Evolutionary conservation across 2,329 filamentous ascomycete species (phyloP), one percentile per base, ranked within the genome.

Genomic region (Ascochyta koolunga): DNA sequence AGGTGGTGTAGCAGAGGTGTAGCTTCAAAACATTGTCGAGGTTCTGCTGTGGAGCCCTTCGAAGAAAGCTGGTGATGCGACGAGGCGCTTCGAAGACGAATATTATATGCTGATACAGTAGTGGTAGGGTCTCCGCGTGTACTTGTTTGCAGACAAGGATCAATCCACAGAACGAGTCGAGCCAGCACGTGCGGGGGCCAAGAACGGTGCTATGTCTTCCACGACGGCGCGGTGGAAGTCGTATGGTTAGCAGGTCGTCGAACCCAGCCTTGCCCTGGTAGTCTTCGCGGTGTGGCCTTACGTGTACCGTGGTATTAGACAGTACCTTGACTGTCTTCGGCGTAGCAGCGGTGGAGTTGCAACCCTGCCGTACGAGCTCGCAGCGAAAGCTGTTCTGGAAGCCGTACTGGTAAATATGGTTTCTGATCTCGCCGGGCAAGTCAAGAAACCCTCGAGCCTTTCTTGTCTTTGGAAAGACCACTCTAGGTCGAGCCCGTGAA

Each of bases 401-500:
- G 61, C 70, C 73, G 60, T 65, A 68, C 8, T 45, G 52, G 62
- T 82, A 85, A 42, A 85, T 81, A 1, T 69, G 62, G 54, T 74
- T 72, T 49, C 83, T 78, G 13, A 85, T 60, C 62, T 85, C 83
- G 15, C 76, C 75, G 0, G 83, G 82, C 0, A 84, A 62, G 1
- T 59, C 46, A 4, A 75, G 60, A 50, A 76, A 75, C 21, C 67
- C 65, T n/a, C 52, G 56, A 8, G 57, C 52, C 45, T 62, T 59
- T 38, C 59, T 69, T 8, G 45, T 37, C 7, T 50, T 44, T 19
- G 16, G 29, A 18, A 25, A 38, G 10, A 16, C 33, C 2, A 53
- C 52, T 22, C 38, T 50, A 15, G 50, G 52, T 24, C 40, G 53
- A 39, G 51, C 43, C 31, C 51, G 58, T 10, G 57, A 60, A 50